A percentile compares a stretch with the other conserved stretches of the same genome.
These are phyloP conservation scores for Psophocarpus tetragonolobus DNA, from an alignment of 306 rosid genomes.

Conservation along the genomic window DNA sequence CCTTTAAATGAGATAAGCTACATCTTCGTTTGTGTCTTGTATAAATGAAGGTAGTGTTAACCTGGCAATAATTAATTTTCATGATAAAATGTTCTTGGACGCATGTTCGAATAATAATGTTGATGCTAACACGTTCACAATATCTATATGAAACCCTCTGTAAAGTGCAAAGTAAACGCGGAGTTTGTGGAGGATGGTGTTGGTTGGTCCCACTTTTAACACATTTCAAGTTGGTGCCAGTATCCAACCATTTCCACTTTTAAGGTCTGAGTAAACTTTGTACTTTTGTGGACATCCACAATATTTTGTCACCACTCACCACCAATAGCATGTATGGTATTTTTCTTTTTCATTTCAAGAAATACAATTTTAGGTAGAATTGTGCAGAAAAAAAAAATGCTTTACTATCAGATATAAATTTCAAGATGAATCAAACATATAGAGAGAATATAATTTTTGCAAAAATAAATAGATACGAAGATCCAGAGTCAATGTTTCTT, in stretches of 20 bases:
- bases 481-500: neutral
- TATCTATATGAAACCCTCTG: neutral
- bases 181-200: neutral
- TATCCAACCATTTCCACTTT: neutral
- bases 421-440: neutral
- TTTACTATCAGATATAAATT: neutral
- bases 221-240: neutral
- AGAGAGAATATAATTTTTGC: neutral
- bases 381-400: neutral
- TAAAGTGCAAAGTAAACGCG: neutral
- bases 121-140: neutral
- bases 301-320: neutral
- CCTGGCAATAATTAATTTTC: neutral
- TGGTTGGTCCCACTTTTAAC: too few relatives aligned
- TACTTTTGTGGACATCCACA: neutral
- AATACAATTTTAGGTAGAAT: neutral
- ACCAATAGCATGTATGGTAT: neutral
- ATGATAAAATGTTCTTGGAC: neutral
- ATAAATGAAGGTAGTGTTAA: neutral
- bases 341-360: neutral
- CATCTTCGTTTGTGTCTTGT: neutral
- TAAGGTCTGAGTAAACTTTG: too few relatives aligned
- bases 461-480: neutral
- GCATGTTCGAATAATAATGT: neutral
- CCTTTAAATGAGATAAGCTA: neutral